Evolutionary conservation across 345 rosid species (phyloP), one percentile per base, ranked within the genome.

Genomic region (Bretschneidera sinensis): DNA sequence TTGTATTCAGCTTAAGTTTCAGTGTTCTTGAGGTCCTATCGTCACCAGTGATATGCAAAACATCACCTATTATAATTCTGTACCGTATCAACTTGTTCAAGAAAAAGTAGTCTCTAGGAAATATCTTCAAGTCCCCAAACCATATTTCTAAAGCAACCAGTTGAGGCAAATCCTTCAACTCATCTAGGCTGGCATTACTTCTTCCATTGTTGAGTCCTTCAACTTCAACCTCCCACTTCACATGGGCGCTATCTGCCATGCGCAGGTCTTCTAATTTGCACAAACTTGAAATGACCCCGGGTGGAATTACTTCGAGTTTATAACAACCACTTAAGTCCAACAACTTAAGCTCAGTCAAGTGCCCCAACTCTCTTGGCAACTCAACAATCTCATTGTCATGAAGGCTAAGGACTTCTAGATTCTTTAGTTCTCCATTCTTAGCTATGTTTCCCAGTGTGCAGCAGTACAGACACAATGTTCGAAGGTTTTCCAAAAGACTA

Each of bases 391-490:
- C 2, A 11, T 71, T 74, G 6, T 24, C 21, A 0, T 0, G 0
- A 4, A 78, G 34, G 24, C 63, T 74, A 19, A 78, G 76, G 11
- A 74, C 34, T 39, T 71, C 67, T 9, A 71, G 24, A 4, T 50
- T 59, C 48, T 33, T 58, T 15, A 74, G 43, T 5, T 51, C 17
- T 18, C 71, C 70, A 52, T 67, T 47, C 24, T 57, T 14, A 3
- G 53, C 21, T 13, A 62, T 49, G 56, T 72, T 69, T 14, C 22
- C 18, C 6, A 66, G n/a, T n/a, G n/a, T n/a, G n/a, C n/a, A n/a
- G n/a, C n/a, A n/a, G n/a, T n/a, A n/a, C n/a, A n/a, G n/a, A n/a
- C n/a, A n/a, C n/a, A n/a, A 21, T 1, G 11, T 0, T 22, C 76
- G 66, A 4, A 10, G 2, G 21, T 53, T 48, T 3, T 43, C 9